A percentile compares a stretch with the other conserved stretches of the same genome.
Conservation (phyloP, 2,329 filamentous ascomycete genomes). For the Diplodia seriata region DNA sequence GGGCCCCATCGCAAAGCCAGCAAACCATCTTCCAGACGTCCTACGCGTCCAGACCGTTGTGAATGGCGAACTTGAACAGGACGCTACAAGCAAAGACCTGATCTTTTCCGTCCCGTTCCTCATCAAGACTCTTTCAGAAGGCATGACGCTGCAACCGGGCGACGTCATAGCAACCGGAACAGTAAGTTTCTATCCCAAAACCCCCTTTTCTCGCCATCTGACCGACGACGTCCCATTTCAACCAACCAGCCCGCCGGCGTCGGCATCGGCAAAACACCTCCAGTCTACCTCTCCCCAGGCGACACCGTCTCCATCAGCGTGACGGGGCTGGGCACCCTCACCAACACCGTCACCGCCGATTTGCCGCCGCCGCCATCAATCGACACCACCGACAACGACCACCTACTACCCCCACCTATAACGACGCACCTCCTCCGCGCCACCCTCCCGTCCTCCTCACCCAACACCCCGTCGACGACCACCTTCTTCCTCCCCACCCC, state of each 20-base stretch:
- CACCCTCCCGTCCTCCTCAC: conserved; percentile 47
- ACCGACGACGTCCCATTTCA: too few species aligned
- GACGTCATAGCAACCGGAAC: conserved; percentile 60
- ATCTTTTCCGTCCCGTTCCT: conserved; percentile 59
- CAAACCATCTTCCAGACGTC: conserved; percentile 52
- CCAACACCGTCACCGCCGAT: conserved; percentile 45
- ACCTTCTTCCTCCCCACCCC: conserved; percentile 55
- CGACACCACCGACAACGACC: too few species aligned
- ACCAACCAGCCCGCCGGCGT: conserved; percentile 47
- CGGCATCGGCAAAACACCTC: conserved; percentile 51
- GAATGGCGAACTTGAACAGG: conserved; percentile 60
- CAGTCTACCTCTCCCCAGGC: conserved; percentile 48
- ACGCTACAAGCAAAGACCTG: conserved; percentile 51
- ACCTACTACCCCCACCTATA: too few species aligned
- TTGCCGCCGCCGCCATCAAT: too few species aligned
- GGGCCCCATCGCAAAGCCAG: conserved; percentile 61
- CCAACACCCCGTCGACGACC: conserved; percentile 29
- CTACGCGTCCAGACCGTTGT: conserved; percentile 55
- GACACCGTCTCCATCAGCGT: conserved; percentile 50
- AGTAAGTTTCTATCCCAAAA: too few species aligned
- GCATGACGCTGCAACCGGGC: conserved; percentile 49
- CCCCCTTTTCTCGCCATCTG: too few species aligned
- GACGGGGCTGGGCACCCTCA: conserved; percentile 45
- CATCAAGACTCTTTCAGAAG: conserved; percentile 56
- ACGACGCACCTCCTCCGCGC: too few species aligned